These are phyloP conservation scores for Metarhizium brunneum DNA, from an alignment of 2,329 filamentous ascomycete species.

Conservation along the genomic window DNA sequence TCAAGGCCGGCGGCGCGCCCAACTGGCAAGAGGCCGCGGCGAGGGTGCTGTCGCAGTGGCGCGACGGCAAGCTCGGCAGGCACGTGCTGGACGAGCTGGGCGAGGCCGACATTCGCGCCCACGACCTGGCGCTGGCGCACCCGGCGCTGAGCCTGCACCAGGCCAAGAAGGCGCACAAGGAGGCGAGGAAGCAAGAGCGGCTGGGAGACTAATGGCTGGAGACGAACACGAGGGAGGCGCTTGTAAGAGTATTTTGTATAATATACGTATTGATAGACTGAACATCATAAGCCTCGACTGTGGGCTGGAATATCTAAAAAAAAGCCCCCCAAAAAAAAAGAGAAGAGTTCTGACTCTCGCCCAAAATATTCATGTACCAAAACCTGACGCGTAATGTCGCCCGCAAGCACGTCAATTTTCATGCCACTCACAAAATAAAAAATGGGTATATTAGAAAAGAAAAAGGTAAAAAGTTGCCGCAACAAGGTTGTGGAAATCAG, in stretches of 20 bases:
- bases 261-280: background rate
- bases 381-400: background rate
- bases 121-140: slow-evolving; percentile 37
- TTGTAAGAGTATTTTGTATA: background rate
- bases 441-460: slow-evolving; percentile 9
- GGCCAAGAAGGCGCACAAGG: slow-evolving; percentile 58
- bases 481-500: background rate
- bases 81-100: slow-evolving; percentile 74
- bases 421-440: slow-evolving; percentile 1
- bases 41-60: slow-evolving; percentile 76
- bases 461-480: background rate
- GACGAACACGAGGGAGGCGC: background rate
- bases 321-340: background rate
- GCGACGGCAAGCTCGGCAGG: slow-evolving; percentile 62
- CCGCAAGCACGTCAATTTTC: background rate
- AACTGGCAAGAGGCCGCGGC: slow-evolving; percentile 66
- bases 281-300: background rate
- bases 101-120: slow-evolving; percentile 42
- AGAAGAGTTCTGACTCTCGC: background rate
- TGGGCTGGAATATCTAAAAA: background rate
- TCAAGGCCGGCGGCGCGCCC: slow-evolving; percentile 63
- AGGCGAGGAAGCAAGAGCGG: slow-evolving; percentile 39
- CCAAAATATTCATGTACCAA: background rate
- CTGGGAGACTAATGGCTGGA: background rate
- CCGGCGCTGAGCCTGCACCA: slow-evolving; percentile 54